Evolutionary conservation across 2,329 filamentous ascomycete genomes (phyloP), one percentile per base, ranked within the genome.

Genomic region (Monosporascus sp.): DNA sequence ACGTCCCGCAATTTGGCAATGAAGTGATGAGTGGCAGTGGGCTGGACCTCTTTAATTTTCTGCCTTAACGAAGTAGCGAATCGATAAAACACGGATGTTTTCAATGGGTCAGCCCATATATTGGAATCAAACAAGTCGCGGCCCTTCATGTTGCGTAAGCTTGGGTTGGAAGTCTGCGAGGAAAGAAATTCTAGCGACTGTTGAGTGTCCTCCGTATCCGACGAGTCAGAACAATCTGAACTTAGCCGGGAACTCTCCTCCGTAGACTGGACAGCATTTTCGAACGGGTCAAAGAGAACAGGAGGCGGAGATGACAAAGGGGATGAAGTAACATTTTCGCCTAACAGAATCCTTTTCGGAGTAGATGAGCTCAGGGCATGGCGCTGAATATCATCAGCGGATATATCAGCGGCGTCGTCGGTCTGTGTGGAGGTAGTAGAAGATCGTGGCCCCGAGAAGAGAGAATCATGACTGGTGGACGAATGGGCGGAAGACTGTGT

Each of bases 31-130:
- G 84, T 86, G 18, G 75, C 74, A 1, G 85, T 88, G 0, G 85
- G 85, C 50, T 78, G 70, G 9, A 87, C 83, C n/a, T 80, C 77
- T 40, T 74, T 77, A 17, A 87, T 80, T 52, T 82, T 86, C 58
- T 87, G 78, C 28, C 86, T 78, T 5, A 89, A 70, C 0, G 82
- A 85, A 0, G 86, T 86, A 37, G 86, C 82, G 61, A 90, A 90
- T 11, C 81, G 86, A 63, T 89, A 89, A 58, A 89, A 89, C 9
- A 88, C 82, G 0, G 84, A 85, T 0, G 86, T 89, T 46, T 83
- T 81, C 17, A 84, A 68, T 0, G 85, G 82, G 61, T 88, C 85
- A 0, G 82, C 74, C 82, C 86, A 90, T 52, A 89, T 82, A 28
- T 84, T 83, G 17, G 80, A 79, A 67, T 89, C 86, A 60, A 90